These are phyloP conservation scores for Schwanniomyces vanrijiae DNA, from an alignment of 805 yeast species.

Conservation along the genomic window DNA sequence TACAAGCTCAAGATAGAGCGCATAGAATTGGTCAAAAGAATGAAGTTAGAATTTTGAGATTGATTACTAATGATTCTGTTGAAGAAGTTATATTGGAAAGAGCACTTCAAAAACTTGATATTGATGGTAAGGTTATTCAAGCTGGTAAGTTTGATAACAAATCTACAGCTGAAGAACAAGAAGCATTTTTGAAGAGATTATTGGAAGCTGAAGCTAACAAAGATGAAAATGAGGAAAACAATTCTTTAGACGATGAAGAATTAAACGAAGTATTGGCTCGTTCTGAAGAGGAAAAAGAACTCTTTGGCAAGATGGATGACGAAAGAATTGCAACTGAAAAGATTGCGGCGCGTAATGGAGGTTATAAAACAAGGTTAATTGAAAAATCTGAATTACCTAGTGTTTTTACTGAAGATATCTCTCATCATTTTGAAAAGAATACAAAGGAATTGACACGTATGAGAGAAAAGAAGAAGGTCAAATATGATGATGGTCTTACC, in stretches of 20 bases:
- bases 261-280: slow-evolving; percentile 72
- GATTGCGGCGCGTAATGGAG: slow-evolving; percentile 24
- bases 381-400: slow-evolving; percentile 73
- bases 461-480: slow-evolving; percentile 77
- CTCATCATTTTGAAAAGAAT: slow-evolving; percentile 50
- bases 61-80: slow-evolving; percentile 76
- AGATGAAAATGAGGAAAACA: slow-evolving; percentile 54
- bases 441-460: slow-evolving; percentile 54
- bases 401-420: slow-evolving; percentile 68
- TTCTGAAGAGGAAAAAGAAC: slow-evolving; percentile 55
- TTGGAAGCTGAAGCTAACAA: slow-evolving; percentile 68
- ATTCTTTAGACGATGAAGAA: slow-evolving; percentile 64
- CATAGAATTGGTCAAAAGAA: slow-evolving; percentile 89
- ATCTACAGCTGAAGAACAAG: slow-evolving; percentile 85
- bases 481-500: slow-evolving; percentile 82
- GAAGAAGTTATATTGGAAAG: slow-evolving; percentile 81
- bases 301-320: slow-evolving; percentile 60
- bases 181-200: slow-evolving; percentile 68
- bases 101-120: slow-evolving; percentile 80
- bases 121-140: slow-evolving; percentile 86
- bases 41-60: slow-evolving; percentile 77
- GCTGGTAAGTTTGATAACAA: slow-evolving; percentile 90
- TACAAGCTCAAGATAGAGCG: slow-evolving; percentile 88
- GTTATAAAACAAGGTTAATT: slow-evolving; percentile 54
- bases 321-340: slow-evolving; percentile 48